Conservation (phyloP, 106 monocot genomes). For the Phalaenopsis equestris region DNA sequence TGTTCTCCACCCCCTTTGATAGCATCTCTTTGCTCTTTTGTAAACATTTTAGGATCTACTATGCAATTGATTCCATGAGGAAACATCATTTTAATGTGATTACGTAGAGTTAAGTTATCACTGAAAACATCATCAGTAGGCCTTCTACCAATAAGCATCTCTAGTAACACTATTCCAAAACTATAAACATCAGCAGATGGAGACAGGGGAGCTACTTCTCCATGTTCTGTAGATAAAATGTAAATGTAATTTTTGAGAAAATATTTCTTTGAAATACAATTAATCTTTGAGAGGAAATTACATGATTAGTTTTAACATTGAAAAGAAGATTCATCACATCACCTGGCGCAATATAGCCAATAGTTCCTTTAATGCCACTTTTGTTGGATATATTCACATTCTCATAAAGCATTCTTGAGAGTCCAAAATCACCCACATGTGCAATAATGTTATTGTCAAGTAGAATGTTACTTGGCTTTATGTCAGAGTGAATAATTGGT, state of each 20-base stretch:
- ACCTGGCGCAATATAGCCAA: neutral
- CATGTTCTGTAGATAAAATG: slow-evolving; percentile 8
- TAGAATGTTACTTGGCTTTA: too few species aligned
- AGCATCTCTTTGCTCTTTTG: neutral
- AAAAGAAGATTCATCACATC: neutral
- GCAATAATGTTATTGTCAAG: too few species aligned
- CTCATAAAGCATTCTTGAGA: too few species aligned
- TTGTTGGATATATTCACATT: too few species aligned
- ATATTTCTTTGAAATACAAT: too few species aligned
- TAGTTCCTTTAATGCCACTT: too few species aligned
- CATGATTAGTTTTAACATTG: neutral
- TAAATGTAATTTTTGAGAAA: neutral
- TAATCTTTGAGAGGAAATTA: neutral
- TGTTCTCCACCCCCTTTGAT: neutral
- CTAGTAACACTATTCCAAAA: neutral
- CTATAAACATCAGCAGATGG: neutral
- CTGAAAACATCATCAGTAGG: slow-evolving; percentile 15
- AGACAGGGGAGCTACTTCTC: neutral
- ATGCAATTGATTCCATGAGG: neutral
- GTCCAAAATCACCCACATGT: too few species aligned
- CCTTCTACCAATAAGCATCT: slow-evolving; percentile 13
- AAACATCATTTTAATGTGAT: neutral
- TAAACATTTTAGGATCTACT: neutral
- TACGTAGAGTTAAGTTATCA: neutral
- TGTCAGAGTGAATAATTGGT: too few species aligned